Percentiles rank a stretch among this genome's conserved stretches.
Evolutionary conservation across 1,139 yeast species (phyloP).

Genomic region (Hansenula anomala): DNA sequence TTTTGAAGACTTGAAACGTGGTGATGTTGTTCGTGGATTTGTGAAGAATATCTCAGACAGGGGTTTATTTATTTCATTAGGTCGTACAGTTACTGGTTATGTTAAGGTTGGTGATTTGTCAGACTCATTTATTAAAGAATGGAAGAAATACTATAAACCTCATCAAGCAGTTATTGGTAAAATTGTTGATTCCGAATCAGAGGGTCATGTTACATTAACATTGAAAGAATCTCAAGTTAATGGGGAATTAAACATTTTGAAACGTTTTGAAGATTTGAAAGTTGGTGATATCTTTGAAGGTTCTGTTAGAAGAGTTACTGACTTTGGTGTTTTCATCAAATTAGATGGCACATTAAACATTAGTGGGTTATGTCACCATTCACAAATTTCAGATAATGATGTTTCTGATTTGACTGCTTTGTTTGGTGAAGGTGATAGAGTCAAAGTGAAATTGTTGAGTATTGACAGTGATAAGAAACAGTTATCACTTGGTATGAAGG

Average conservation of each 20-base stretch:
- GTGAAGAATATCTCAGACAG: slow-evolving; percentile 69
- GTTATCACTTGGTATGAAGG: slow-evolving; percentile 88
- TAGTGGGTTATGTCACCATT: slow-evolving; percentile 83
- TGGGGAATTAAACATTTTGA: slow-evolving; percentile 56
- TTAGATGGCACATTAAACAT: slow-evolving; percentile 71
- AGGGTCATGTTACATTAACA: slow-evolving; percentile 67
- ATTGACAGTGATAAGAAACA: slow-evolving; percentile 65
- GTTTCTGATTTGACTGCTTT: slow-evolving; percentile 49
- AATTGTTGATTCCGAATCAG: slow-evolving; percentile 57
- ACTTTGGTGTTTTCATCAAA: slow-evolving; percentile 86
- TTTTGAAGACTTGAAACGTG: slow-evolving; percentile 55
- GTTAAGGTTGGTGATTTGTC: slow-evolving; percentile 80
- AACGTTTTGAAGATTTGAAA: slow-evolving; percentile 58
- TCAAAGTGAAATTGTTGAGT: slow-evolving; percentile 72
- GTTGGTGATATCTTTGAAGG: slow-evolving; percentile 78
- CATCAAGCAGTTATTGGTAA: slow-evolving; percentile 78
- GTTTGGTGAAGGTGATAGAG: slow-evolving; percentile 86
- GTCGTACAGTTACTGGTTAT: slow-evolving; percentile 69
- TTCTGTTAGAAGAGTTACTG: slow-evolving; percentile 71
- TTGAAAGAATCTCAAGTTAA: slow-evolving; percentile 77
- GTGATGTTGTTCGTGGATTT: slow-evolving; percentile 74
- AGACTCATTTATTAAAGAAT: slow-evolving; percentile 76
- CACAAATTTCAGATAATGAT: slow-evolving; percentile 73
- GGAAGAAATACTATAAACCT: slow-evolving; percentile 72
- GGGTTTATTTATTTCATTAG: slow-evolving; percentile 78